Base-by-base conservation (phyloP, 805 yeast species). In the Yamadazyma scolyti region DNA sequence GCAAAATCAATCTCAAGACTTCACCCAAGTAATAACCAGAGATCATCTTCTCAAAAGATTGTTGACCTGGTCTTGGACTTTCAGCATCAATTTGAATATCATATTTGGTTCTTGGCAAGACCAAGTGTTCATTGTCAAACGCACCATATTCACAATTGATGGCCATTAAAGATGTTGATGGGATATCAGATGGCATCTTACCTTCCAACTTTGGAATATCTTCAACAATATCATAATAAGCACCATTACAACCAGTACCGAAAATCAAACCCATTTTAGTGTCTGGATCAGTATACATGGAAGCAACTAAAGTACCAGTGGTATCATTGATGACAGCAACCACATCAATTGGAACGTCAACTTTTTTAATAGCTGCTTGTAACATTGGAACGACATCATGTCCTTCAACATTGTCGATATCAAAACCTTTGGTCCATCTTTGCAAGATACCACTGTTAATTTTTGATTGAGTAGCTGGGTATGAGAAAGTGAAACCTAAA, bases 91-190 rank as follows among this genome's bases (percentile, higher is more conserved):
- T 81, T 44, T 67, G 71, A 33, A 79, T 54, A 61, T 90, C 98
- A 59, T 78, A 90, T 58, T 80, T 81, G 45, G 95, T 89, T 66
- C 96, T 78, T 54, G 97, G 97, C 48, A 90, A 73, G 20, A 80
- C 75, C 7, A 46, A 37, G 52, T 82, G 94, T 62, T 87, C 96
- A 56, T 87, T 89, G 60, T 90, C 97, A 56, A 90, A 90, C 5
- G 97, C 90, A 52, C 98, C 97, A 67, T 90, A 90, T 68, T 90
- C 98, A 71, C 97, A 88, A 73, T 90, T 90, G 59, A 90, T 90
- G 33, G 96, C 96, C 95, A 90, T 89, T 42, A 82, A 79, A 25
- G 82, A 71, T 29, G 74, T 75, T 5, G 54, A 59, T 22, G 75
- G 54, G 46, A 87, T 73, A 53, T 86, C 96, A 25, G 60, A 65